phyloP scores from a whole-genome alignment of 805 yeast genomes.

The Metschnikowia arizonensis region DNA sequence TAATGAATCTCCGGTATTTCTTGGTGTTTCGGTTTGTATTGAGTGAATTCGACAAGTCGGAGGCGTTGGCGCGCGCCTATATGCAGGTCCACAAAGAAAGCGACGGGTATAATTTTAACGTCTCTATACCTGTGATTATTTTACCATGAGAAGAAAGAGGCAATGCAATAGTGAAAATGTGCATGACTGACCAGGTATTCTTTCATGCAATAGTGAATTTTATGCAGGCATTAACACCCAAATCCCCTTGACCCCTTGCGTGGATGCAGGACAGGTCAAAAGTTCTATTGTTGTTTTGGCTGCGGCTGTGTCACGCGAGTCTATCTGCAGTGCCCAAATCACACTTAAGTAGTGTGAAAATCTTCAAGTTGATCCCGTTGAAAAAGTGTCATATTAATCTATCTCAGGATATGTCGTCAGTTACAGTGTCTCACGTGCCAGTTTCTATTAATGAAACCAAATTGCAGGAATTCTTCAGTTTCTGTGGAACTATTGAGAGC shows the following conservation, averaged over 20 bases:
- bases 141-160: neutral
- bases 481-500: slow-evolving; percentile 56
- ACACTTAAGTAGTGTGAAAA: too few species aligned
- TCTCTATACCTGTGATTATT: slow-evolving; percentile 15
- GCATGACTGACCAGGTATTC: too few species aligned
- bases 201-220: too few species aligned
- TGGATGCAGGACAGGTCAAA: too few species aligned
- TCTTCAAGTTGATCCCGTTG: too few species aligned
- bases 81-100: slow-evolving; percentile 15
- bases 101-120: slow-evolving; percentile 16
- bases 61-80: slow-evolving; percentile 4
- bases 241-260: too few species aligned
- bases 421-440: slow-evolving; percentile 58
- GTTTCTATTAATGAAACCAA: slow-evolving; percentile 45
- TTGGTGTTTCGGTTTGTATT: slow-evolving; percentile 37
- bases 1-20: slow-evolving; percentile 35
- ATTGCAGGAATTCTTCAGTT: slow-evolving; percentile 63
- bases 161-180: too few species aligned
- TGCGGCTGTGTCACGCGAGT: slow-evolving; percentile 3
- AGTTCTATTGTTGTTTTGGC: too few species aligned
- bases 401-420: slow-evolving; percentile 34
- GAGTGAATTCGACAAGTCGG: slow-evolving; percentile 19
- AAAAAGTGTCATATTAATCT: too few species aligned
- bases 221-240: too few species aligned
- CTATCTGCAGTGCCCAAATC: neutral